Percentiles rank a stretch among this genome's conserved stretches.
Conservation (phyloP, 164 flowering plant genomes). For the Umbellularia californica region DNA sequence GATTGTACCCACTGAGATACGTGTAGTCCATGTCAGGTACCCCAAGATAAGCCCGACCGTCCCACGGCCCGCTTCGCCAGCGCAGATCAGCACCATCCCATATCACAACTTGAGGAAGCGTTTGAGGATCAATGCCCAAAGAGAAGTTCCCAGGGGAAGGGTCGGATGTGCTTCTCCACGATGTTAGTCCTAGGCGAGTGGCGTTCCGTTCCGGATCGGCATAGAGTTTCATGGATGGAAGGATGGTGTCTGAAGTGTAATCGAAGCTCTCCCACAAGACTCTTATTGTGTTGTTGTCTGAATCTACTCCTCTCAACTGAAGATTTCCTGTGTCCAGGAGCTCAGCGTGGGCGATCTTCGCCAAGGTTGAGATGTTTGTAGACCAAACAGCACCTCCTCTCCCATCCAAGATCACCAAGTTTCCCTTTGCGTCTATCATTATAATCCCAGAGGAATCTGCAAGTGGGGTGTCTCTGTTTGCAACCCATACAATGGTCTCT, state of each 20-base stretch:
- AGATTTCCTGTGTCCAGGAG: constrained; percentile 46
- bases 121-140: neutral
- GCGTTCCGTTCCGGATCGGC: constrained; percentile 4
- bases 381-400: neutral
- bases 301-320: constrained; percentile 18
- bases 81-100: neutral
- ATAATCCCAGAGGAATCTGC: constrained; percentile 27
- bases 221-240: constrained; percentile 31
- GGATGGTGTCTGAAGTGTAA: constrained; percentile 18
- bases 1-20: neutral
- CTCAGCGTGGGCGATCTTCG: constrained; percentile 17
- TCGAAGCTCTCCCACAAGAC: constrained; percentile 9
- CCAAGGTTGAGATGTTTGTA: neutral
- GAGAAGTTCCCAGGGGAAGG: neutral
- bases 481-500: constrained; percentile 46
- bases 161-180: constrained; percentile 8
- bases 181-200: neutral
- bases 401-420: constrained; percentile 14
- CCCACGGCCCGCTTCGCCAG: constrained; percentile 4
- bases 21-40: neutral
- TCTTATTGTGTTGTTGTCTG: neutral
- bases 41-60: neutral
- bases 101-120: neutral
- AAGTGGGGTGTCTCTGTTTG: constrained; percentile 52
- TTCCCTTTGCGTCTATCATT: constrained; percentile 22